These are phyloP conservation scores for Penicillium ucsense DNA, from an alignment of 495 filamentous ascomycete genomes.

Conservation along the genomic window DNA sequence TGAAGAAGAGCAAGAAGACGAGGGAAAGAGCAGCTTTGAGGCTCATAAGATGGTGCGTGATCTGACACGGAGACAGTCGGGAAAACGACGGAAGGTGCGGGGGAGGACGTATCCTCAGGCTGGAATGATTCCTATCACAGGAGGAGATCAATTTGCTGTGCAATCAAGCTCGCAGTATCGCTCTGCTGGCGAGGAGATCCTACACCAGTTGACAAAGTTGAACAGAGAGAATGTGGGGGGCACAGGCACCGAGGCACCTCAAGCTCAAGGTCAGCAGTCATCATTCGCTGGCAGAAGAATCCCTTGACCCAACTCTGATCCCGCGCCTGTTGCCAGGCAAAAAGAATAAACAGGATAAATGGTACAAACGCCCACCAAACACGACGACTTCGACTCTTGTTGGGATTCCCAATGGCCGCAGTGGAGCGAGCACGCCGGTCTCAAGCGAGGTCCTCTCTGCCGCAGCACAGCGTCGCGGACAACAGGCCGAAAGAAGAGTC, in stretches of 20 bases:
- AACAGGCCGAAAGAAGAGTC: conserved; percentile 13
- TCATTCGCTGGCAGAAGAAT: background rate
- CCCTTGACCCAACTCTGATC: background rate
- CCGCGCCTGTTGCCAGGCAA: conserved; percentile 11
- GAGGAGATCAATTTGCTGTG: conserved; percentile 5
- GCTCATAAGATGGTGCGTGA: conserved; percentile 24
- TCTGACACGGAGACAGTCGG: conserved; percentile 21
- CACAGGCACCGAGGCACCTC: background rate
- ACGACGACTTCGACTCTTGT: conserved; percentile 20
- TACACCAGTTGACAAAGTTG: conserved; percentile 26
- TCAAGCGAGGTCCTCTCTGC: conserved; percentile 19
- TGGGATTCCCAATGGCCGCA: conserved; percentile 8
- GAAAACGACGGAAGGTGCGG: conserved; percentile 14
- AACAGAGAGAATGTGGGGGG: conserved; percentile 9
- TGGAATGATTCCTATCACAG: conserved; percentile 5
- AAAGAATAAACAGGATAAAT: conserved; percentile 18
- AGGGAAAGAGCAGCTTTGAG: conserved; percentile 13
- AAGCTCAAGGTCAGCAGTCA: conserved; percentile 9
- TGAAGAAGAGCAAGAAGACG: conserved; percentile 15
- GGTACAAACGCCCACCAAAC: conserved; percentile 27
- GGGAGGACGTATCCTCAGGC: conserved; percentile 10
- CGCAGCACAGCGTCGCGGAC: conserved; percentile 20
- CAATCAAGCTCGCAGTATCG: conserved; percentile 15
- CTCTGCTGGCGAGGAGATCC: conserved; percentile 21
- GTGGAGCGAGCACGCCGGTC: conserved; percentile 23